These are phyloP conservation scores for Cordyceps sp. DNA, from an alignment of 2,329 filamentous ascomycete species.

Conservation along the genomic window DNA sequence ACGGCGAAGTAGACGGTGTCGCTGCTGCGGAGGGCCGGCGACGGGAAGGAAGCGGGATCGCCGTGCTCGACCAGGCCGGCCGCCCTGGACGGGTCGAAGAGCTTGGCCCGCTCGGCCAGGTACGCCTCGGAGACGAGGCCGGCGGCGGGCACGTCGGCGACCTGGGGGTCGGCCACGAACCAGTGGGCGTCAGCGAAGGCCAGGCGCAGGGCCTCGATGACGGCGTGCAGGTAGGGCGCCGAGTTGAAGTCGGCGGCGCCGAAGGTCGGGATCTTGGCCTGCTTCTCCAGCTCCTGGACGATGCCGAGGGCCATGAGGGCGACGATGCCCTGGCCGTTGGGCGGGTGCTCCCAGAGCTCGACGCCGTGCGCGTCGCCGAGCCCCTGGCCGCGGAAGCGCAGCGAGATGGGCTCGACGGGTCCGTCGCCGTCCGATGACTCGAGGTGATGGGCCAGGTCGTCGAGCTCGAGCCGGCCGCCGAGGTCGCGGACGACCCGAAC, in stretches of 20 bases:
- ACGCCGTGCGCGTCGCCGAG: conserved; percentile 32
- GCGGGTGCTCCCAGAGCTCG: conserved; percentile 90
- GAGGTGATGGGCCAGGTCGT: conserved; percentile 66
- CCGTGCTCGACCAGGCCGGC: conserved; percentile 51
- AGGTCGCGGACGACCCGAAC: conserved; percentile 60
- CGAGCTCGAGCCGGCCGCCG: conserved; percentile 62
- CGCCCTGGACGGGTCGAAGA: conserved; percentile 40
- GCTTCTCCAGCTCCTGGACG: conserved; percentile 66
- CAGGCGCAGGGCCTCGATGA: conserved; percentile 78
- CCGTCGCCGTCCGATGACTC: conserved; percentile 51
- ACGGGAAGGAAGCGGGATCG: conserved; percentile 26
- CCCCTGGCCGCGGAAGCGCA: conserved; percentile 56
- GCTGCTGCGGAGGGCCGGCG: conserved; percentile 63
- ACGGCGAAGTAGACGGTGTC: conserved; percentile 93
- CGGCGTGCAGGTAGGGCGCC: conserved; percentile 62
- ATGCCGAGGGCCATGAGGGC: conserved; percentile 91
- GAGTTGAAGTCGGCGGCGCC: conserved; percentile 61
- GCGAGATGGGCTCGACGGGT: conserved; percentile 67
- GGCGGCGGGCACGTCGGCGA: conserved; percentile 48
- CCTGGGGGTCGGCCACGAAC: conserved; percentile 76
- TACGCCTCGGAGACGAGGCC: conserved; percentile 59
- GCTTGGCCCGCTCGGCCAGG: conserved; percentile 48
- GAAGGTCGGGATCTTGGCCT: conserved; percentile 60
- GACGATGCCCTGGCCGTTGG: conserved; percentile 90
- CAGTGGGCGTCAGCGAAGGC: conserved; percentile 80